Percentiles rank a stretch among this genome's conserved stretches.
Conservation (phyloP, 2,329 filamentous ascomycete species). For the Colletotrichum tanaceti region DNA sequence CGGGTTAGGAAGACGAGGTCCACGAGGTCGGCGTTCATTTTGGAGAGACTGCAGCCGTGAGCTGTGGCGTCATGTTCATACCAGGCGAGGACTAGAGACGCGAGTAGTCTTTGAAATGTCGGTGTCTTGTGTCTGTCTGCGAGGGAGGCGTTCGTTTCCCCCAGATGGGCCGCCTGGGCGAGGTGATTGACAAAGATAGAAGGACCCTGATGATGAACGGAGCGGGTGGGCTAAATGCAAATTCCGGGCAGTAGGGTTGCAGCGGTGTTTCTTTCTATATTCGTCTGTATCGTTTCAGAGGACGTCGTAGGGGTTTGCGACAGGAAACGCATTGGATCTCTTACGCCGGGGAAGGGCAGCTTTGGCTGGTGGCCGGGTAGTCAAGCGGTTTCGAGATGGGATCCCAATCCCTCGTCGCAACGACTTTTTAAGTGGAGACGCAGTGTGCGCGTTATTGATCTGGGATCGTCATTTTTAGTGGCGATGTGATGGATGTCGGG, state of each 20-base stretch:
- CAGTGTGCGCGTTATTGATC: background rate
- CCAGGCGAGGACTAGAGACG: background rate
- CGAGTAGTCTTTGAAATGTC: background rate
- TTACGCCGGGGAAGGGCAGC: constrained; percentile 18
- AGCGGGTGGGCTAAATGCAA: background rate
- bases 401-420: constrained; percentile 12
- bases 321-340: constrained; percentile 17
- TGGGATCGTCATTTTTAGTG: constrained; percentile 5
- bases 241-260: constrained; percentile 8
- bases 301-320: constrained; percentile 19
- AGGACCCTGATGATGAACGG: background rate
- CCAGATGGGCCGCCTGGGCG: background rate
- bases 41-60: background rate
- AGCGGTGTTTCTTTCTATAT: constrained; percentile 16
- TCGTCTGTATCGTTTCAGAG: background rate
- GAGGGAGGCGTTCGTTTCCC: background rate
- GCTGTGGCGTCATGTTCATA: constrained; percentile 4
- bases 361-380: constrained; percentile 13
- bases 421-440: constrained; percentile 35
- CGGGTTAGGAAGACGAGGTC: constrained; percentile 39
- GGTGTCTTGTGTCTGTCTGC: background rate
- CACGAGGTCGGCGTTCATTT: constrained; percentile 37
- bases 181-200: background rate
- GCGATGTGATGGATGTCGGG: constrained; percentile 25
- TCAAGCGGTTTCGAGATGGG: constrained; percentile 7